phyloP scores from a whole-genome alignment of 192 early-diverging fungal species.

The Geranomyces variabilis region DNA sequence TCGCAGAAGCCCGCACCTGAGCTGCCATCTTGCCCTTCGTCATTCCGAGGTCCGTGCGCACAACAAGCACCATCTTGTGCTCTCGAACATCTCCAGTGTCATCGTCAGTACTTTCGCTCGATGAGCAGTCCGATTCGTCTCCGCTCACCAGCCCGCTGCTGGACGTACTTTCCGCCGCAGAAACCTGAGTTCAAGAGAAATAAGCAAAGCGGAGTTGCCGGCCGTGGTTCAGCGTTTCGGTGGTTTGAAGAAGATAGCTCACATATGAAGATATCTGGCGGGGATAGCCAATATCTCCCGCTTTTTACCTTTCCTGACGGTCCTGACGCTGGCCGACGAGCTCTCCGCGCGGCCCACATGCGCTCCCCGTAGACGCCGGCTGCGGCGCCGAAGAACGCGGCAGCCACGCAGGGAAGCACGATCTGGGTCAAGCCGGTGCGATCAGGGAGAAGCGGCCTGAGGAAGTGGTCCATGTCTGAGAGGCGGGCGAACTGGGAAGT shows the following conservation, averaged over 20 bases:
- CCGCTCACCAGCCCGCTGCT: background rate
- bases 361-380: background rate
- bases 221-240: too few relatives aligned
- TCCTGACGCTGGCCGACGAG: background rate
- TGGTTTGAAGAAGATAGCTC: too few relatives aligned
- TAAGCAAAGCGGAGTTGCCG: too few relatives aligned
- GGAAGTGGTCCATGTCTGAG: constrained; percentile 14
- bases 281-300: too few relatives aligned
- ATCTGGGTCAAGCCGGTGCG: background rate
- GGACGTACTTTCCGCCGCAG: too few relatives aligned
- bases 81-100: background rate
- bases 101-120: background rate
- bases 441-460: too few relatives aligned
- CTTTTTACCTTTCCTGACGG: background rate
- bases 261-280: too few relatives aligned
- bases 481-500: background rate
- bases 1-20: constrained; percentile 56
- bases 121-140: background rate
- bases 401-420: background rate
- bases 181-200: too few relatives aligned
- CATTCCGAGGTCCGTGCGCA: constrained; percentile 92
- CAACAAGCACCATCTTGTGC: constrained; percentile 71
- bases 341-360: background rate
- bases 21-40: constrained; percentile 93
- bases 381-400: background rate